A percentile compares a stretch with the other conserved stretches of the same genome.
Evolutionary conservation across 2,329 filamentous ascomycete species (phyloP).

Genomic region (Parastagonospora nodorum): DNA sequence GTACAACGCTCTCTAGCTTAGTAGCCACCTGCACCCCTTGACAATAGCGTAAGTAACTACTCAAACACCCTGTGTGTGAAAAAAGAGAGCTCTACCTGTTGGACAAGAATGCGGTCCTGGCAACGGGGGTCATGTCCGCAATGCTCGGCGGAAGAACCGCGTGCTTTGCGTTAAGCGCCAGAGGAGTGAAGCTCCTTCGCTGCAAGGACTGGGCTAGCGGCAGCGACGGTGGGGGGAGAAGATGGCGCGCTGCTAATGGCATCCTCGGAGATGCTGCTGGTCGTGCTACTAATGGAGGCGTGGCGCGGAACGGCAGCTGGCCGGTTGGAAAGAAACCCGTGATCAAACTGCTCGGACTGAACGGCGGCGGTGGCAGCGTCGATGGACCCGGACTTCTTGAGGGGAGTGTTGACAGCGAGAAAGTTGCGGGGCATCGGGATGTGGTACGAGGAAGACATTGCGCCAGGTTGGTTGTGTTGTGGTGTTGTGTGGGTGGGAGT

Average conservation of each 20-base stretch:
- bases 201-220: slow-evolving; percentile 33
- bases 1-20: too few relatives aligned
- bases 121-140: slow-evolving; percentile 27
- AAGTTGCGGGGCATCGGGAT: slow-evolving; percentile 44
- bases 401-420: slow-evolving; percentile 44
- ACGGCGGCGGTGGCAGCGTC: slow-evolving; percentile 17
- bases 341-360: slow-evolving; percentile 30
- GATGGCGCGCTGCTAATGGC: slow-evolving; percentile 34
- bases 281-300: slow-evolving; percentile 36
- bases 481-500: slow-evolving; percentile 4
- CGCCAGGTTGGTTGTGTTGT: slow-evolving; percentile 28
- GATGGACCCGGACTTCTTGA: slow-evolving; percentile 21
- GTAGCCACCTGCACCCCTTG: slow-evolving; percentile 4
- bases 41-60: background rate
- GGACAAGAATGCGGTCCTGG: slow-evolving; percentile 35
- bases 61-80: background rate
- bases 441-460: slow-evolving; percentile 46
- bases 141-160: slow-evolving; percentile 27
- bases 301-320: slow-evolving; percentile 24
- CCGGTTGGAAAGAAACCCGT: slow-evolving; percentile 47
- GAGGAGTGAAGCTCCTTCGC: slow-evolving; percentile 37
- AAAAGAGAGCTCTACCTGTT: slow-evolving; percentile 29
- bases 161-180: slow-evolving; percentile 41
- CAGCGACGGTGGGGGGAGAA: slow-evolving; percentile 30
- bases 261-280: slow-evolving; percentile 21